Percentiles rank a stretch among this genome's conserved stretches.
Conservation (phyloP, 1,284 basidiomycete species). For the Pseudozyma pruni region DNA sequence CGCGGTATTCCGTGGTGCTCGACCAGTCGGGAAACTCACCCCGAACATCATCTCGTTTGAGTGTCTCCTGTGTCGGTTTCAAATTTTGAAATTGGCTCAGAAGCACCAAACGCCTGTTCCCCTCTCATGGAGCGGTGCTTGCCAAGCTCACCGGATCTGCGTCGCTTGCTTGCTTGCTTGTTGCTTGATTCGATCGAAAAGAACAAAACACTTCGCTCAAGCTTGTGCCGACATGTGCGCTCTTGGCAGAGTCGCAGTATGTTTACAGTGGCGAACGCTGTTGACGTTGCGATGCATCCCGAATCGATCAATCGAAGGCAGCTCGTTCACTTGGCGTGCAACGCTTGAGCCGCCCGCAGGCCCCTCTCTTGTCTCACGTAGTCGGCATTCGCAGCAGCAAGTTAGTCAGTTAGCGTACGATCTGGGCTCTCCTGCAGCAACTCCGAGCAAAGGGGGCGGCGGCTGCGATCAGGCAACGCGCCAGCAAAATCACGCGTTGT, state of each 20-base stretch:
- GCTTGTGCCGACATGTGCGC: too few species aligned
- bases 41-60: not conserved
- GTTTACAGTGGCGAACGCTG: not conserved
- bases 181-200: not conserved
- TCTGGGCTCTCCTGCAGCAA: too few species aligned
- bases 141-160: constrained; percentile 7
- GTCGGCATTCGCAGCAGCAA: not conserved
- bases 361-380: too few species aligned
- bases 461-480: not conserved
- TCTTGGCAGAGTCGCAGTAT: too few species aligned
- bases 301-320: too few species aligned
- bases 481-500: not conserved
- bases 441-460: not conserved
- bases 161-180: not conserved
- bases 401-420: too few species aligned
- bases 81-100: not conserved
- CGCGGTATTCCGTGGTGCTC: constrained; percentile 36
- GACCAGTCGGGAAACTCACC: constrained; percentile 14
- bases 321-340: too few species aligned
- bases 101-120: not conserved
- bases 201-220: not conserved
- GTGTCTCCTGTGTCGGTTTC: constrained; percentile 10
- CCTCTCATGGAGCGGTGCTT: not conserved
- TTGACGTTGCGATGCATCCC: too few species aligned
- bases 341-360: too few species aligned